Conservation (phyloP, 2,329 filamentous ascomycete genomes). For the Fusarium sarcochroum region DNA sequence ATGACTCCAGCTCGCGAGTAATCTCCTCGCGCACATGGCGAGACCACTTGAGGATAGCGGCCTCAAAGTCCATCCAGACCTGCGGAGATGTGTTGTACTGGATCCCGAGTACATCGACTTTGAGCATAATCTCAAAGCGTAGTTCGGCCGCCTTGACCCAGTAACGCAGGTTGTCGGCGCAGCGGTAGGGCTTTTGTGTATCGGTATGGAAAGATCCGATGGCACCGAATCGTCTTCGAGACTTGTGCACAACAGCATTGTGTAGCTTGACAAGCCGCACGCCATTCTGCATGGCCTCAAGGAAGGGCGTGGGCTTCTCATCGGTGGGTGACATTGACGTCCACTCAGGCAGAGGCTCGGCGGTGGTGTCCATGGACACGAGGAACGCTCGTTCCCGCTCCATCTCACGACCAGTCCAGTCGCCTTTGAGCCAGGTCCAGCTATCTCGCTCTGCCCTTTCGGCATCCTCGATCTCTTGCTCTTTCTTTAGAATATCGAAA, state of each 20-base stretch:
- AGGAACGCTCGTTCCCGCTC: constrained; percentile 88
- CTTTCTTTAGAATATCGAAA: constrained; percentile 79
- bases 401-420: constrained; percentile 82
- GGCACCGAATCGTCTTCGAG: constrained; percentile 86
- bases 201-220: constrained; percentile 94
- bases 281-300: constrained; percentile 82
- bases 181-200: constrained; percentile 93
- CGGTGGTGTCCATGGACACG: constrained; percentile 76
- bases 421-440: constrained; percentile 85
- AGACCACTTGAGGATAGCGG: constrained; percentile 87
- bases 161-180: constrained; percentile 92
- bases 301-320: constrained; percentile 78
- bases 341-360: constrained; percentile 77
- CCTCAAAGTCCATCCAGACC: constrained; percentile 86
- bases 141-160: constrained; percentile 97
- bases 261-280: constrained; percentile 87
- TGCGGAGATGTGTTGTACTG: constrained; percentile 80
- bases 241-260: constrained; percentile 89
- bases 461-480: constrained; percentile 81
- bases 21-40: constrained; percentile 86
- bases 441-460: constrained; percentile 78
- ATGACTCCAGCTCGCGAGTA: constrained; percentile 72
- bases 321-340: constrained; percentile 60
- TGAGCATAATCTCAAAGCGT: constrained; percentile 88
- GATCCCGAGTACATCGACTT: constrained; percentile 87